Conservation (phyloP, 139 green algal genomes). For the Spirogloea muscicola region DNA sequence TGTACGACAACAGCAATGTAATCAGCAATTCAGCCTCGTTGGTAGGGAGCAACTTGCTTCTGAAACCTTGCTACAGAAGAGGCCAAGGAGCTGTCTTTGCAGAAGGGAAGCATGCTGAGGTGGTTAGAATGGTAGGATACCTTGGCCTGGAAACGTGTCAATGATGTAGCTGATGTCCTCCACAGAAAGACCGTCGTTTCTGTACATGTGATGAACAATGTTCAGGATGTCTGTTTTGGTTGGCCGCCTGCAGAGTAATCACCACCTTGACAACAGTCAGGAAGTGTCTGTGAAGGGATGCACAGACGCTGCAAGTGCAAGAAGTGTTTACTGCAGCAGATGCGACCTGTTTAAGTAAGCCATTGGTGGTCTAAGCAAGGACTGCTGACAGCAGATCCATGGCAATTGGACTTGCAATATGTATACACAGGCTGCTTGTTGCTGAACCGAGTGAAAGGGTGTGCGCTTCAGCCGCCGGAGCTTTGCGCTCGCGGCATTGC, state of each 20-base stretch:
- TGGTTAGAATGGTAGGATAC: constrained; percentile 9
- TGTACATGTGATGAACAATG: constrained; percentile 71
- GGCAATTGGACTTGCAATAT: background rate
- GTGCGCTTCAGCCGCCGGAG: background rate
- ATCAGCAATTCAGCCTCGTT: background rate
- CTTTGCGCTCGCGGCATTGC: background rate
- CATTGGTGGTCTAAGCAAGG: background rate
- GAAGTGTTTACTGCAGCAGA: background rate
- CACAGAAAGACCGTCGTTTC: constrained; percentile 68
- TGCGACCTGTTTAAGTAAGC: background rate
- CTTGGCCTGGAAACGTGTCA: constrained; percentile 67
- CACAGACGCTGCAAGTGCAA: no score
- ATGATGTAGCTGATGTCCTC: constrained; percentile 73
- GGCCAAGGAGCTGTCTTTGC: background rate
- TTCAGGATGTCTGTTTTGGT: constrained; percentile 68
- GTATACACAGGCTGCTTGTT: background rate
- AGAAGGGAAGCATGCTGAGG: background rate
- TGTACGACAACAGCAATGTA: constrained; percentile 16
- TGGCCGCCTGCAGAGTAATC: constrained; percentile 56
- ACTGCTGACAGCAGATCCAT: background rate
- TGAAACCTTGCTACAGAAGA: background rate
- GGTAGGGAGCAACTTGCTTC: background rate
- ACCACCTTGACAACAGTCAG: background rate
- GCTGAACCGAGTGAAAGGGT: background rate
- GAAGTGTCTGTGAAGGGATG: no score